Conservation (phyloP, 345 rosid species). For the Eucalyptus globulus region DNA sequence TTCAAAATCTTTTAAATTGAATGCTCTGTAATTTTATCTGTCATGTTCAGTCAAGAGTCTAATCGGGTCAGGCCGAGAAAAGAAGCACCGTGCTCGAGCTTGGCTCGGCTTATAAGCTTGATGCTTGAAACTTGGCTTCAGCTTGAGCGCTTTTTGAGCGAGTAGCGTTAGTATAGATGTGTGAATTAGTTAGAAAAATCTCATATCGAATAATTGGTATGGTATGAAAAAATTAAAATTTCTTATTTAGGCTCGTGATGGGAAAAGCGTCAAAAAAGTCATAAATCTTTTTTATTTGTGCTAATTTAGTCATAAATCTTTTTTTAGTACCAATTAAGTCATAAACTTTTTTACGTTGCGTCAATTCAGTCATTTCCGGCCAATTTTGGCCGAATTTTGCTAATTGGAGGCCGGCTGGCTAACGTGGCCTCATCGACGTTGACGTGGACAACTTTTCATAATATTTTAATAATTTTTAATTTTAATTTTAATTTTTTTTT, state of each 20-base stretch:
- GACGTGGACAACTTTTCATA: too few species aligned
- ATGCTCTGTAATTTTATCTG: background rate
- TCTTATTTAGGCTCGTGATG: too few species aligned
- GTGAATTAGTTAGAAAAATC: too few species aligned
- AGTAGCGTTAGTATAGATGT: background rate
- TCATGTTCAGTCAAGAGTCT: background rate
- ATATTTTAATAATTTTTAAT: too few species aligned
- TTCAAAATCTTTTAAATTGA: background rate
- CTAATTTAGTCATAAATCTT: too few species aligned
- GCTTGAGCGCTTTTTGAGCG: background rate
- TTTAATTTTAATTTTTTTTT: too few species aligned
- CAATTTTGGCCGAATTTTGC: rapidly evolving
- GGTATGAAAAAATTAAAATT: too few species aligned
- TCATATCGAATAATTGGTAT: too few species aligned
- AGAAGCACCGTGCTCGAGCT: background rate
- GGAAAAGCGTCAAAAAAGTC: too few species aligned
- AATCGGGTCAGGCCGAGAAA: background rate
- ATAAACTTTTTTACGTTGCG: rapidly evolving
- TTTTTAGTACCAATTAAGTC: too few species aligned
- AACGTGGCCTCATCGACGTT: too few species aligned
- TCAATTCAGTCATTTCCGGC: rapidly evolving
- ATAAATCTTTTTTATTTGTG: too few species aligned
- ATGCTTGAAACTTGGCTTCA: background rate
- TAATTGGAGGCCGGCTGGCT: rapidly evolving
- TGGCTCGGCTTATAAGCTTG: background rate